Evolutionary conservation across 768 basidiomycete species (phyloP).

Genomic region (Tephrocybe sp.): DNA sequence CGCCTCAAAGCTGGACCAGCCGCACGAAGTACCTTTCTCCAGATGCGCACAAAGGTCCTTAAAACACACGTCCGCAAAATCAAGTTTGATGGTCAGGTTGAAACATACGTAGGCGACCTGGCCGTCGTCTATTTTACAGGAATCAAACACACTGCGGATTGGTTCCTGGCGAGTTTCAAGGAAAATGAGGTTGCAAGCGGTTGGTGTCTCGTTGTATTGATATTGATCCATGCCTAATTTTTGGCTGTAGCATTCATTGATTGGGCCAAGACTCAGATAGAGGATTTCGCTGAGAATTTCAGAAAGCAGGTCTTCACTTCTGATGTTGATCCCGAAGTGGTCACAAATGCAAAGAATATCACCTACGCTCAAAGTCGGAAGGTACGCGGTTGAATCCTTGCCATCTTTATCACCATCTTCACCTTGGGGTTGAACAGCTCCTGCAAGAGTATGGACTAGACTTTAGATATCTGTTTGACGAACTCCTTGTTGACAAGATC

Average conservation of each 20-base stretch:
- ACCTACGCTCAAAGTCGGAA: conserved; percentile 82
- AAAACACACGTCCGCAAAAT: conserved; percentile 82
- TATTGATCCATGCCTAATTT: background rate
- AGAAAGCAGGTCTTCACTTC: conserved; percentile 88
- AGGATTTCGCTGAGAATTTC: conserved; percentile 82
- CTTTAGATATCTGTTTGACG: conserved; percentile 89
- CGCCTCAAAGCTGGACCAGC: conserved; percentile 75
- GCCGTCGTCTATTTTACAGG: conserved; percentile 90
- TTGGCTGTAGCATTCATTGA: conserved; percentile 78
- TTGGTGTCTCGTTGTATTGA: conserved; percentile 38
- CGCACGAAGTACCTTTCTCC: conserved; percentile 82
- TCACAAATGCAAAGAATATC: conserved; percentile 78
- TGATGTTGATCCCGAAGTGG: conserved; percentile 66
- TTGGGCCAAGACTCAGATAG: conserved; percentile 89
- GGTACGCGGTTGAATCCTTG: conserved; percentile 40
- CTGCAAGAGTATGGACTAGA: conserved; percentile 93
- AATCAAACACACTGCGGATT: conserved; percentile 96
- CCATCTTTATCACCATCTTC: too few species aligned
- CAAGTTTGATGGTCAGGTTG: conserved; percentile 85
- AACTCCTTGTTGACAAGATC: conserved; percentile 48
- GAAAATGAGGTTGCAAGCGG: conserved; percentile 94
- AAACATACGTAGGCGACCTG: conserved; percentile 83
- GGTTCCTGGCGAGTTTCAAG: conserved; percentile 95
- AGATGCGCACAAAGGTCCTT: conserved; percentile 75
- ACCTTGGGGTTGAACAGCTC: conserved; percentile 60